phyloP scores from a whole-genome alignment of 441 rosid genomes.

The Eruca vesicaria region DNA sequence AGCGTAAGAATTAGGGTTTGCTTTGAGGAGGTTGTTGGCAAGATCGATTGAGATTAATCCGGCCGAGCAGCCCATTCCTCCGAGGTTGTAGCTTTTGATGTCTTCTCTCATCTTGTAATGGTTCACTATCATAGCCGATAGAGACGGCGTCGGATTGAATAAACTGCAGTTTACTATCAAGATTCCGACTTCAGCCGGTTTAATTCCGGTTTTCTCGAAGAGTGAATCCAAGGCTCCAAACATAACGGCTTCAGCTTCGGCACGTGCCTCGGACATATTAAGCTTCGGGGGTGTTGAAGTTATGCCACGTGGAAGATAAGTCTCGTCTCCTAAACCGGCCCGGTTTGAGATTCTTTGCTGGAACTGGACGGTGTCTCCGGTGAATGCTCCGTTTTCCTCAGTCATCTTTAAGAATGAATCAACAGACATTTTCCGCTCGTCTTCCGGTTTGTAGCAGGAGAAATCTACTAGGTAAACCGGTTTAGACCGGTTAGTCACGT shows the following conservation, averaged over 20 bases:
- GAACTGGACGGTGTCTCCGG: constrained; percentile 53
- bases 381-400: constrained; percentile 55
- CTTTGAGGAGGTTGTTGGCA: constrained; percentile 76
- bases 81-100: constrained; percentile 73
- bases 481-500: constrained; percentile 53
- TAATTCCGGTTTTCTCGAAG: constrained; percentile 65
- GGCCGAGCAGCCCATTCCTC: constrained; percentile 98
- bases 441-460: constrained; percentile 71
- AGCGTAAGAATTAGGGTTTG: constrained; percentile 71
- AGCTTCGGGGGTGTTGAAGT: constrained; percentile 60
- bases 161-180: constrained; percentile 84
- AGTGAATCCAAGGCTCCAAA: constrained; percentile 81
- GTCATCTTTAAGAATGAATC: constrained; percentile 62
- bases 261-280: constrained; percentile 73
- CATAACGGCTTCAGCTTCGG: constrained; percentile 77
- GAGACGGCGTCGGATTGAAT: constrained; percentile 86
- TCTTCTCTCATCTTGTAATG: constrained; percentile 81
- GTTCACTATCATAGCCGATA: constrained; percentile 85
- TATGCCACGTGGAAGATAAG: constrained; percentile 69
- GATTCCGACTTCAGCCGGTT: constrained; percentile 77
- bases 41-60: constrained; percentile 82
- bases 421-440: constrained; percentile 57
- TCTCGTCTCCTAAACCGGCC: constrained; percentile 81
- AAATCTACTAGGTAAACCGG: constrained; percentile 79
- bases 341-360: constrained; percentile 61